Base-by-base conservation (phyloP, 2,329 filamentous ascomycete species). In the Aspergillus sp. region DNA sequence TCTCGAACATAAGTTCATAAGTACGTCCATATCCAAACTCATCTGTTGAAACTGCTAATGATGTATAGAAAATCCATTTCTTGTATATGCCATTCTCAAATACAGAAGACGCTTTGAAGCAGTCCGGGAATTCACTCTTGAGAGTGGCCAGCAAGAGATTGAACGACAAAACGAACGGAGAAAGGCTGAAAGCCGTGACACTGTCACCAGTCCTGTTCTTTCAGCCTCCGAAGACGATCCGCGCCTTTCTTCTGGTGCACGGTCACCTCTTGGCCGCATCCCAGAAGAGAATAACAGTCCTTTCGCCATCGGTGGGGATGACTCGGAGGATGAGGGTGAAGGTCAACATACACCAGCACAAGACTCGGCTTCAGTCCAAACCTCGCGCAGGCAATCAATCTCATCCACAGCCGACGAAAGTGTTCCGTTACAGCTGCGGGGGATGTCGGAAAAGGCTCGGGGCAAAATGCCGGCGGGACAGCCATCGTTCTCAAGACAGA, bases 361-460 rank as follows among this genome's bases (percentile, higher is more conserved):
- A 24, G 86, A 73, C 79, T 89, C 72, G 77, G 83, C 60, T 75
- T 86, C 66, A 81, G 83, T 61, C 37, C 73, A 75, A 19, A 79
- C 77, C 17, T 84, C 83, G 17, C 83, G 86, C 39, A 84, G 88
- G 20, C 87, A 89, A 4, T 93, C 90, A 0, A 80, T 89, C 19
- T 85, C 86, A 27, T 84, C 83, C 0, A 85, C 85, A 0, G 77
- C 84, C 1, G 91, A 96, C 58, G 92, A 96, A 59, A 88, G 89
- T 4, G 85, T 96, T 9, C 92, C 91, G 13, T 82, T 87, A 19
- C 93, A 97, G 71, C 73, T 96, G 30, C 85, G 91, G 57, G 92
- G 92, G 54, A 96, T 98, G 90, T 97, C 93, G 19, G 95, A 98
- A 75, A 99, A 98, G 73, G 95, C 95, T 15, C 83, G 95, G 50